A percentile compares a stretch with the other conserved stretches of the same genome.
These are phyloP conservation scores for Phytophthora crassamura DNA, from an alignment of 352 stramenopile genomes.

Conservation along the genomic window DNA sequence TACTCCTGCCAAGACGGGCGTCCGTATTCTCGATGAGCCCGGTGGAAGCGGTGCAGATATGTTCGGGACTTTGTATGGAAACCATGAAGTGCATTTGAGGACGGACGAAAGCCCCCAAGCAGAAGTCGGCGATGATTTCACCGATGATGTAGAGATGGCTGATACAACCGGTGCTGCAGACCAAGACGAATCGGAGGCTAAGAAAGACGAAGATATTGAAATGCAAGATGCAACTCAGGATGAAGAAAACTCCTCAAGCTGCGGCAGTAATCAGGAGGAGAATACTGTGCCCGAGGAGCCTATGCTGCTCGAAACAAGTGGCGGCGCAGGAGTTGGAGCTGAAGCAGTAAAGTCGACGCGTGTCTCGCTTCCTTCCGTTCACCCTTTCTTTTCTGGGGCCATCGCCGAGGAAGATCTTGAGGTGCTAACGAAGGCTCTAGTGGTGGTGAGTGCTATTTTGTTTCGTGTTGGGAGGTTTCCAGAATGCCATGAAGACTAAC, in stretches of 20 bases:
- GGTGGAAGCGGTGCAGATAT: slow-evolving; percentile 38
- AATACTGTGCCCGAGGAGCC: not conserved
- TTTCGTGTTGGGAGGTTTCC: not conserved
- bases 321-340: not conserved
- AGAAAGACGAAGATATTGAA: slow-evolving; percentile 18
- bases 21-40: slow-evolving; percentile 50
- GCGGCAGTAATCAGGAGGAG: slow-evolving; percentile 4
- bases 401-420: slow-evolving; percentile 28
- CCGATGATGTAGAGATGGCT: slow-evolving; percentile 25
- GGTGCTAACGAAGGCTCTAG: slow-evolving; percentile 24
- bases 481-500: slow-evolving; percentile 1
- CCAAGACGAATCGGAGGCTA: not conserved
- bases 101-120: not conserved
- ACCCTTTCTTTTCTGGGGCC: slow-evolving; percentile 40
- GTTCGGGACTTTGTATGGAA: slow-evolving; percentile 42
- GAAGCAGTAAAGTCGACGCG: slow-evolving; percentile 3
- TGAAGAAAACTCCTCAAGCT: slow-evolving; percentile 1
- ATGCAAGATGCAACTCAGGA: slow-evolving; percentile 9
- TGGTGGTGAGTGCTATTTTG: slow-evolving; percentile 19
- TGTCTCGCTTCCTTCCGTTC: slow-evolving; percentile 33
- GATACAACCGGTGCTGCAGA: slow-evolving; percentile 1
- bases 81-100: not conserved
- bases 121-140: not conserved
- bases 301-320: slow-evolving; percentile 6
- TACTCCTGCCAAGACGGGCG: slow-evolving; percentile 12